Conservation (phyloP, 768 basidiomycete species). For the Tephrocybe sp. region DNA sequence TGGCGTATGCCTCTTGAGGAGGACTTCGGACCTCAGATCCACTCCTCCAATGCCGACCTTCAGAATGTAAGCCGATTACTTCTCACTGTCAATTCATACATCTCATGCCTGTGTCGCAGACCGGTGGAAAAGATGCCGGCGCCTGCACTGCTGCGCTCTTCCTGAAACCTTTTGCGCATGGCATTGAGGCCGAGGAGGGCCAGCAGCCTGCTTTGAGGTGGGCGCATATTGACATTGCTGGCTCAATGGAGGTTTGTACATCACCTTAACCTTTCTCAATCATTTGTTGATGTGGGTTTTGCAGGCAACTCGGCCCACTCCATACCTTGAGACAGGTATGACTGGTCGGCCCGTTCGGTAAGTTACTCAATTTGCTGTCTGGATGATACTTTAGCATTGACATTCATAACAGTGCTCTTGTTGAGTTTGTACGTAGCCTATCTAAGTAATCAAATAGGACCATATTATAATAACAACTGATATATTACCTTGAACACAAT, state of each 20-base stretch:
- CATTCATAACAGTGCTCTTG: constrained; percentile 26
- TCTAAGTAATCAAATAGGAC: constrained; percentile 17
- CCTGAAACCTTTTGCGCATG: constrained; percentile 79
- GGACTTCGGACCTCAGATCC: constrained; percentile 74
- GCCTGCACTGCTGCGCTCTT: constrained; percentile 83
- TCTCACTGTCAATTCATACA: not conserved
- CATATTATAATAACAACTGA: too few relatives aligned
- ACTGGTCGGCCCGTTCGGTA: constrained; percentile 78
- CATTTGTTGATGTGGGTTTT: not conserved
- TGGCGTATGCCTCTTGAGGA: constrained; percentile 92
- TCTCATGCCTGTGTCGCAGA: constrained; percentile 31
- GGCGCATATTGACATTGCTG: constrained; percentile 88
- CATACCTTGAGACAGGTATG: constrained; percentile 75
- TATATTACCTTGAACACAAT: too few relatives aligned
- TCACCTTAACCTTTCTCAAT: not conserved
- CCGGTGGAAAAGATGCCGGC: constrained; percentile 71
- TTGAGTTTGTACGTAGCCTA: constrained; percentile 39
- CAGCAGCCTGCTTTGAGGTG: constrained; percentile 59
- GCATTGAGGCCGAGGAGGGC: constrained; percentile 62
- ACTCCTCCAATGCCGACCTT: constrained; percentile 76
- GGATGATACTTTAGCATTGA: not conserved
- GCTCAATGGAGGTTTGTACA: constrained; percentile 65
- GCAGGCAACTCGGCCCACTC: constrained; percentile 48
- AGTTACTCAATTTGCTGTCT: constrained; percentile 21
- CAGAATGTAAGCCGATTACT: constrained; percentile 54